These are phyloP conservation scores for Coniochaeta ligniaria DNA, from an alignment of 2,329 filamentous ascomycete genomes.

Conservation along the genomic window DNA sequence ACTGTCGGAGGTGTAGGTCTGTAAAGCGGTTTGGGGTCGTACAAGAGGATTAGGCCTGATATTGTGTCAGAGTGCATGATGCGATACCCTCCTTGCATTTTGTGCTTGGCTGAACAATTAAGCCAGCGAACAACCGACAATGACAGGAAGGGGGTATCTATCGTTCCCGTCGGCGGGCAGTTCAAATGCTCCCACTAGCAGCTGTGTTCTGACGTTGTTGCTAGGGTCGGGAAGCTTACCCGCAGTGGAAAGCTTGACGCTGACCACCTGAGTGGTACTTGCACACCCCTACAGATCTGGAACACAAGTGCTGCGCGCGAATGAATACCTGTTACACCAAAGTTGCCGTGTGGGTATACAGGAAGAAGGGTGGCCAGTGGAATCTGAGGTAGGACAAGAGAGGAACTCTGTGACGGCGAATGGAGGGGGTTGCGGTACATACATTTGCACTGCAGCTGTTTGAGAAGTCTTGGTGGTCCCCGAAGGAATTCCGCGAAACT, in stretches of 20 bases:
- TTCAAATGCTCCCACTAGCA: neutral
- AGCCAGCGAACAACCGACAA: neutral
- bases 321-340: neutral
- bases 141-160: neutral
- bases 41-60: constrained; percentile 13
- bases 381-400: neutral
- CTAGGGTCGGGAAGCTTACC: neutral
- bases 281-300: neutral
- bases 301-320: neutral
- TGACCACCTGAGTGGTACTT: neutral
- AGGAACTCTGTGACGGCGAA: neutral
- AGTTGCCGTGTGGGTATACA: neutral
- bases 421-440: neutral
- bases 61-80: constrained; percentile 12
- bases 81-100: neutral
- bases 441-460: neutral
- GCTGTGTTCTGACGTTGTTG: neutral
- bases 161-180: neutral
- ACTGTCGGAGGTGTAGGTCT: constrained; percentile 8
- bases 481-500: neutral
- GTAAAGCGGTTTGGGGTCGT: constrained; percentile 11
- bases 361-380: neutral
- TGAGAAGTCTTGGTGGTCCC: neutral
- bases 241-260: neutral
- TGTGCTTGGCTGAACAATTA: neutral